Percentiles rank a stretch among this genome's conserved stretches.
phyloP scores from a whole-genome alignment of 257 asterid species.

The Ophiorrhiza pumila region DNA sequence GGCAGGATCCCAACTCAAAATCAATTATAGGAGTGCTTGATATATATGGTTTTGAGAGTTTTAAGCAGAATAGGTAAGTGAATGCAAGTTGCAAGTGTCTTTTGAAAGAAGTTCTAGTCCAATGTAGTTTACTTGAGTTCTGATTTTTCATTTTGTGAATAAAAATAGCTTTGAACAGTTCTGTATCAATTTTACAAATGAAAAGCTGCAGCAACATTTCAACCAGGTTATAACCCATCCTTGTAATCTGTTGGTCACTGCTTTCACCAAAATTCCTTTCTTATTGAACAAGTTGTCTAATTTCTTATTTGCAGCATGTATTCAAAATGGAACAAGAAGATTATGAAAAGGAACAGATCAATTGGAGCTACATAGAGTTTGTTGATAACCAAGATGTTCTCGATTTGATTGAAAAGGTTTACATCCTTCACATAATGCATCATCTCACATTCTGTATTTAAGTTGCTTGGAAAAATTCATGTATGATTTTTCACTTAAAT shows the following conservation, averaged over 20 bases:
- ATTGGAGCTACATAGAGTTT: constrained; percentile 99
- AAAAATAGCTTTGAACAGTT: constrained; percentile 91
- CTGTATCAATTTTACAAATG: constrained; percentile 97
- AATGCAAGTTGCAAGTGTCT: constrained; percentile 1
- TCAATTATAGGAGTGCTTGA: constrained; percentile 96
- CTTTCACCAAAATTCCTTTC: constrained; percentile 20
- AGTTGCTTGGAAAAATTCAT: not conserved
- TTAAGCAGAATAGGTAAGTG: constrained; percentile 60
- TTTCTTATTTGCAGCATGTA: constrained; percentile 72
- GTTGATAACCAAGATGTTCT: constrained; percentile 99
- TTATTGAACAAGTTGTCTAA: constrained; percentile 23
- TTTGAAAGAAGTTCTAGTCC: not conserved
- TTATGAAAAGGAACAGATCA: constrained; percentile 88
- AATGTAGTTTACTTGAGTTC: not conserved
- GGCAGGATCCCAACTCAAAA: constrained; percentile 96
- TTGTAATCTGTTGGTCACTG: constrained; percentile 15
- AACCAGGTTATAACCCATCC: constrained; percentile 69
- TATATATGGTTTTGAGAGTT: constrained; percentile 96
- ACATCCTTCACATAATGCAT: constrained; percentile 14
- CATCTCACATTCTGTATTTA: not conserved
- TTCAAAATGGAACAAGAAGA: constrained; percentile 99
- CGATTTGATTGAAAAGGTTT: constrained; percentile 95
- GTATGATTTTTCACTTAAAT: not conserved
- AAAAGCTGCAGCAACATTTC: constrained; percentile 98
- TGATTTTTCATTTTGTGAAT: constrained; percentile 8